Evolutionary conservation across 331 rosid species (phyloP).

Genomic region (Rhamnella rubrinervis): DNA sequence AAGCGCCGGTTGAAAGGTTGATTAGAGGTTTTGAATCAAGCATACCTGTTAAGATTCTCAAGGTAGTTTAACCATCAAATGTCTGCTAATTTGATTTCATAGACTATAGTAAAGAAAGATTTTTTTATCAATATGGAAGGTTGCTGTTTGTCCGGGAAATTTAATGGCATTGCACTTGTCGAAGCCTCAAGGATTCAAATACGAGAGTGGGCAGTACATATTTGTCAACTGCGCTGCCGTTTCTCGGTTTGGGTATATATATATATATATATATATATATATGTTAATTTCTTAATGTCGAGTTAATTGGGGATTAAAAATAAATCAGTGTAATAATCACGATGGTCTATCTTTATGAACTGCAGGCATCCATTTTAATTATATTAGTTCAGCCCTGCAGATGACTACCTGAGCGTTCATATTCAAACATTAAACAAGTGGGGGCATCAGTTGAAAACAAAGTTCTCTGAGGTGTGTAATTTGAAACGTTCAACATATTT

Average conservation of each 20-base stretch:
- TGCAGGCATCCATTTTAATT: slow-evolving; percentile 83
- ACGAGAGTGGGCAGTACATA: slow-evolving; percentile 93
- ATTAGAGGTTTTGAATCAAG: slow-evolving; percentile 70
- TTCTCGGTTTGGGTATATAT: too few relatives aligned
- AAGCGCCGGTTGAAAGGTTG: slow-evolving; percentile 75
- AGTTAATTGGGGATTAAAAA: too few relatives aligned
- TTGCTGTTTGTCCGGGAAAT: slow-evolving; percentile 90
- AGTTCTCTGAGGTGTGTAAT: slow-evolving; percentile 31
- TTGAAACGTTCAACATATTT: too few relatives aligned
- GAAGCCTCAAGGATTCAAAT: slow-evolving; percentile 78
- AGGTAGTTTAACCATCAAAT: slow-evolving; percentile 34
- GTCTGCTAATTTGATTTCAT: too few relatives aligned
- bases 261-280: too few relatives aligned
- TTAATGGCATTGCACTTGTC: slow-evolving; percentile 74
- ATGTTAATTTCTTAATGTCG: not conserved
- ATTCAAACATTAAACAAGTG: slow-evolving; percentile 56
- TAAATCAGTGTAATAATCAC: too few relatives aligned
- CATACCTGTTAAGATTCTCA: slow-evolving; percentile 66
- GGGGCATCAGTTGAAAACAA: slow-evolving; percentile 48
- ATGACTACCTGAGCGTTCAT: slow-evolving; percentile 56
- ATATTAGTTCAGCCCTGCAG: slow-evolving; percentile 80
- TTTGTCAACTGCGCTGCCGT: slow-evolving; percentile 80
- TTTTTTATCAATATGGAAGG: slow-evolving; percentile 35
- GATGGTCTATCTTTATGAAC: too few relatives aligned
- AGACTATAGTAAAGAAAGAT: not conserved